These are phyloP conservation scores for Heritiera fomes DNA, from an alignment of 345 rosid species.

Conservation along the genomic window DNA sequence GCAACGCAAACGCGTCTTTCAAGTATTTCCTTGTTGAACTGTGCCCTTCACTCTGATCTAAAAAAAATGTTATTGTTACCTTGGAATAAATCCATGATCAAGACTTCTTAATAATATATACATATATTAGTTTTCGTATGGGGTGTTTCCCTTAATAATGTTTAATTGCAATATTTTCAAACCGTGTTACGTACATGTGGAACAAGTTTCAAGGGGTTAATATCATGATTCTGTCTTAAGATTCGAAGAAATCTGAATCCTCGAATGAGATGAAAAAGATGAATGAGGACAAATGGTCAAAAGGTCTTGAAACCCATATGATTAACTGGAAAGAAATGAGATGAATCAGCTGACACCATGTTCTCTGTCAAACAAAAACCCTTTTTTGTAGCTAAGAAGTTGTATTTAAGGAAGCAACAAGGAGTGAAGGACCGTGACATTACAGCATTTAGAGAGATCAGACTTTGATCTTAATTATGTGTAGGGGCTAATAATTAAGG, in stretches of 20 bases:
- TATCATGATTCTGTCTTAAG: background rate
- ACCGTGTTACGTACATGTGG: background rate
- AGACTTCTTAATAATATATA: background rate
- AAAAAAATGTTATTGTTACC: background rate
- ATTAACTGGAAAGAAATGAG: background rate
- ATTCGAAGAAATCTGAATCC: background rate
- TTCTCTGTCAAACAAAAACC: background rate
- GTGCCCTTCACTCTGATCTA: background rate
- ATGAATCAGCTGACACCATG: background rate
- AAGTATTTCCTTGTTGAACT: background rate
- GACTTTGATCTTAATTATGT: background rate
- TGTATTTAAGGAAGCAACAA: slow-evolving; percentile 20
- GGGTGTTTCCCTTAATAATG: background rate
- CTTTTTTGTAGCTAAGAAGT: background rate
- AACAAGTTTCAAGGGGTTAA: background rate
- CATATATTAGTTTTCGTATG: background rate
- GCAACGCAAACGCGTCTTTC: background rate
- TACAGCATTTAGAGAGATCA: background rate
- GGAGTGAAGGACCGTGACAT: background rate
- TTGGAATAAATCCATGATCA: background rate
- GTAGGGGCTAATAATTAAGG: slow-evolving; percentile 4
- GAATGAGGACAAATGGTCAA: background rate
- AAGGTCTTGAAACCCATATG: background rate
- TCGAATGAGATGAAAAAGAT: background rate
- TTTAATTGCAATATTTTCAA: background rate